Conservation (phyloP, 2,329 filamentous ascomycete species). For the Dendrostoma leiphaemia region DNA sequence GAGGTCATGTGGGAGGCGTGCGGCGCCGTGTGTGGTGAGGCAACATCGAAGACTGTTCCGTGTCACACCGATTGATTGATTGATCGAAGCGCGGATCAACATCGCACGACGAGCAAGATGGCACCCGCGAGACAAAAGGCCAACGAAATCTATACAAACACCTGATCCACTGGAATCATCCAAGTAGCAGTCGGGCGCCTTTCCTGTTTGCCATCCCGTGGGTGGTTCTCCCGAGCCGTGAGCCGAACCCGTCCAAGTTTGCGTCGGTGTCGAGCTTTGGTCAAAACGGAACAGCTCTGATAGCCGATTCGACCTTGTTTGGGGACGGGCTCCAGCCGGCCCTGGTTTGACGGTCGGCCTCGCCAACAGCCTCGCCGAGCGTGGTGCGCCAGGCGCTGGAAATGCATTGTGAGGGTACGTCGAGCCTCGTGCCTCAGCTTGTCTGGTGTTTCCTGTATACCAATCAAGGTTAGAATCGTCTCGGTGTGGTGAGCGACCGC, state of each 20-base stretch:
- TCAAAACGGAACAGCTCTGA: too few relatives aligned
- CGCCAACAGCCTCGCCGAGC: not conserved
- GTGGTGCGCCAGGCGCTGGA: too few relatives aligned
- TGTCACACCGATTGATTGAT: not conserved
- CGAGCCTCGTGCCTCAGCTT: too few relatives aligned
- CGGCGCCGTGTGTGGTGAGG: not conserved
- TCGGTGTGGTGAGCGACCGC: not conserved
- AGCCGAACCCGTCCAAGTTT: too few relatives aligned
- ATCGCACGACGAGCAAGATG: not conserved
- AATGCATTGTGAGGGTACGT: too few relatives aligned
- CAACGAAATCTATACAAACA: too few relatives aligned
- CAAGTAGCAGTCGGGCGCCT: too few relatives aligned
- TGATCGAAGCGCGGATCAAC: too few relatives aligned
- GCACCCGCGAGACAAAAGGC: not conserved
- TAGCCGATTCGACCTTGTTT: not conserved
- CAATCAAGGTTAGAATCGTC: not conserved
- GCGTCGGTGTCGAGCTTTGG: not conserved
- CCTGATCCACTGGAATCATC: too few relatives aligned
- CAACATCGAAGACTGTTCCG: not conserved
- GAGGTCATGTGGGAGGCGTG: not conserved
- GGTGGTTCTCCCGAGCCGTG: too few relatives aligned
- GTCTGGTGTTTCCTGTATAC: too few relatives aligned
- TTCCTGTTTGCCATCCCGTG: too few relatives aligned
- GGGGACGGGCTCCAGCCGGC: not conserved
- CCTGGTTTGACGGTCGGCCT: not conserved